Conservation (phyloP, 345 rosid genomes). For the Litchi chinensis region DNA sequence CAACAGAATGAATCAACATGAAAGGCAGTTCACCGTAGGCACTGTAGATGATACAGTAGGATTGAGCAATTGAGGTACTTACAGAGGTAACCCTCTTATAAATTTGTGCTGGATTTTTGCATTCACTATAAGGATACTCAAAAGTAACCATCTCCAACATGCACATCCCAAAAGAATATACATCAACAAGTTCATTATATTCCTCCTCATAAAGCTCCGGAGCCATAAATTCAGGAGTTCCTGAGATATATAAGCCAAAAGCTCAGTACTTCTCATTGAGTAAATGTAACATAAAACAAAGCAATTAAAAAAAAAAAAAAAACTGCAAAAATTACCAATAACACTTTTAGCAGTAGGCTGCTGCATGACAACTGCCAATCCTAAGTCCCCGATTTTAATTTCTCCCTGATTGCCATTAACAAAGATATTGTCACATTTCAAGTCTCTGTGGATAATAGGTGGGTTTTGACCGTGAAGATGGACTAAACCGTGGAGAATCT, state of each 20-base stretch:
- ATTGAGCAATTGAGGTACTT: slow-evolving; percentile 23
- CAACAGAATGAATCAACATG: slow-evolving; percentile 11
- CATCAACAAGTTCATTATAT: slow-evolving; percentile 68
- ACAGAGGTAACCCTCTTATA: slow-evolving; percentile 67
- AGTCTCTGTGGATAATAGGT: slow-evolving; percentile 62
- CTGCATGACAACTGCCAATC: slow-evolving; percentile 68
- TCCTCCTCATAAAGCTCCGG: slow-evolving; percentile 80
- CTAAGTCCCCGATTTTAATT: slow-evolving; percentile 75
- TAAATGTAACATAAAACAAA: background rate
- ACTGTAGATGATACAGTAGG: background rate
- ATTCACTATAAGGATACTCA: slow-evolving; percentile 71
- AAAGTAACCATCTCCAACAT: slow-evolving; percentile 73
- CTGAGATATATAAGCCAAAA: slow-evolving; percentile 22
- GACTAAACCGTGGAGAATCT: slow-evolving; percentile 59
- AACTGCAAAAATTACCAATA: slow-evolving; percentile 38
- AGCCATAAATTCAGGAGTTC: slow-evolving; percentile 84
- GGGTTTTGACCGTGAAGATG: slow-evolving; percentile 61
- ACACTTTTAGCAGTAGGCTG: slow-evolving; percentile 68
- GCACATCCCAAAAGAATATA: slow-evolving; percentile 78
- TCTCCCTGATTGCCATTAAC: slow-evolving; percentile 70
- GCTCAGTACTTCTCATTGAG: background rate
- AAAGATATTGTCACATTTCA: slow-evolving; percentile 71
- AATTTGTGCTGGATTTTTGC: slow-evolving; percentile 71
- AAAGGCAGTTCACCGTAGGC: slow-evolving; percentile 9
- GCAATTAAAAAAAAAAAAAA: background rate